phyloP scores from a whole-genome alignment of 768 basidiomycete genomes.

The Coprinopsis cinerea region DNA sequence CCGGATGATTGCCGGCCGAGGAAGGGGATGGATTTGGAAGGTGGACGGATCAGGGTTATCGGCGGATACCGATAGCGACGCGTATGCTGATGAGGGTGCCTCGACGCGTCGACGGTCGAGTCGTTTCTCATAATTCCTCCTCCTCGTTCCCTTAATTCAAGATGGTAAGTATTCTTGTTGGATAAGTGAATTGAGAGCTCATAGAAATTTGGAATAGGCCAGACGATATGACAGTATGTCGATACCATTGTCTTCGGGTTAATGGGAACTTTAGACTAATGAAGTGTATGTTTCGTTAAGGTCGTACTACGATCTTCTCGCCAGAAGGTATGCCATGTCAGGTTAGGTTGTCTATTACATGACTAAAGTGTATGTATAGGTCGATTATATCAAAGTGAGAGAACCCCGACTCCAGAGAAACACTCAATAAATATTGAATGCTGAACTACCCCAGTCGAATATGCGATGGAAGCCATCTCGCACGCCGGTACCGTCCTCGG shows the following conservation, averaged over 20 bases:
- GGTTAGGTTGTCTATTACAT: slow-evolving; percentile 5
- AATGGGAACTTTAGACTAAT: slow-evolving; percentile 10
- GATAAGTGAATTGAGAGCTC: not conserved
- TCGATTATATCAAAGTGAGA: slow-evolving; percentile 93
- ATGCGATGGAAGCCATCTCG: slow-evolving; percentile 99
- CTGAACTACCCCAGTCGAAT: slow-evolving; percentile 66
- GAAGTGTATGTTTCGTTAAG: slow-evolving; percentile 35
- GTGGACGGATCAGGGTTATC: not conserved
- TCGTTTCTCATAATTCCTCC: slow-evolving; percentile 14
- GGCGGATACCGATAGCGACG: slow-evolving; percentile 30
- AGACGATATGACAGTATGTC: slow-evolving; percentile 92
- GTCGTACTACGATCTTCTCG: slow-evolving; percentile 97
- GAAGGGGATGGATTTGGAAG: not conserved
- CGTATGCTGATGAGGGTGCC: slow-evolving; percentile 27
- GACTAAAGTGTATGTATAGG: slow-evolving; percentile 41
- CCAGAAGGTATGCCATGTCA: slow-evolving; percentile 67
- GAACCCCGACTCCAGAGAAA: slow-evolving; percentile 14
- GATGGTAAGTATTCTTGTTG: slow-evolving; percentile 38
- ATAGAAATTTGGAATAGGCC: slow-evolving; percentile 43
- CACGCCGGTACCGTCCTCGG: slow-evolving; percentile 93
- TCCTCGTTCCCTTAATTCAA: slow-evolving; percentile 23
- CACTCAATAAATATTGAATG: not conserved
- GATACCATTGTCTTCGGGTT: not conserved
- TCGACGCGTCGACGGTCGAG: slow-evolving; percentile 47
- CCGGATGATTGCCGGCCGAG: too few relatives aligned